Evolutionary conservation across 768 basidiomycete species (phyloP), one percentile per base, ranked within the genome.

Genomic region (Rhodocollybia butyracea): DNA sequence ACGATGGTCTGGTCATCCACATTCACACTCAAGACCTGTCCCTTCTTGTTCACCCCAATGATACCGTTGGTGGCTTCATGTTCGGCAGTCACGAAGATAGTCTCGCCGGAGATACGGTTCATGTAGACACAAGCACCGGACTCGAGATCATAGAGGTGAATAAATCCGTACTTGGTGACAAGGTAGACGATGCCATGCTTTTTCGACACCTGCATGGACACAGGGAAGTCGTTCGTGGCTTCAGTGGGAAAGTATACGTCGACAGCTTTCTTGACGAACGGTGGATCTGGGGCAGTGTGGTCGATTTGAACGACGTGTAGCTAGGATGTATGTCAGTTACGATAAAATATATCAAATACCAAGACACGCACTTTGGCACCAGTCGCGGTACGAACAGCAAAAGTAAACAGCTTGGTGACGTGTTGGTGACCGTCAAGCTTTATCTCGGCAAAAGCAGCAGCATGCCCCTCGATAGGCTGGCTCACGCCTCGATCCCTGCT

Each of bases 191-290:
- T 93, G 32, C 97, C 96, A 71, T 97, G 95, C 70, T 92, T 91
- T 71, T 89, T 86, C 38, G 97, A 98, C 32, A 98, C 93, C 68
- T 99, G 97, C 94, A 99, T 98, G 27, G 97, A 93, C 27, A 99
- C 97, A 17, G 97, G 97, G 79, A 99, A 99, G 67, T 99, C 97
- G 68, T 95, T 98, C 50, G 87, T 89, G 5, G 97, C 97, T 70
- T 99, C 97, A 1, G 95, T 88, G 51, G 97, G 97, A 83, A 98
- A 99, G 78, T 95, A 99, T 32, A 99, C 96, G 62, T 99, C 97
- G 58, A 98, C 95, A 11, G 91, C 91, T 74, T 97, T 98, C 82
- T 99, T 99, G 31, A 82, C 81, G 77, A 97, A 99, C 6, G 88
- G 89, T 17, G 95, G 89, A 64, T 96, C 91, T 5, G 93, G 86